These are phyloP conservation scores for Scenedesmus sp. DNA, from an alignment of 163 green algal genomes.

Conservation along the genomic window DNA sequence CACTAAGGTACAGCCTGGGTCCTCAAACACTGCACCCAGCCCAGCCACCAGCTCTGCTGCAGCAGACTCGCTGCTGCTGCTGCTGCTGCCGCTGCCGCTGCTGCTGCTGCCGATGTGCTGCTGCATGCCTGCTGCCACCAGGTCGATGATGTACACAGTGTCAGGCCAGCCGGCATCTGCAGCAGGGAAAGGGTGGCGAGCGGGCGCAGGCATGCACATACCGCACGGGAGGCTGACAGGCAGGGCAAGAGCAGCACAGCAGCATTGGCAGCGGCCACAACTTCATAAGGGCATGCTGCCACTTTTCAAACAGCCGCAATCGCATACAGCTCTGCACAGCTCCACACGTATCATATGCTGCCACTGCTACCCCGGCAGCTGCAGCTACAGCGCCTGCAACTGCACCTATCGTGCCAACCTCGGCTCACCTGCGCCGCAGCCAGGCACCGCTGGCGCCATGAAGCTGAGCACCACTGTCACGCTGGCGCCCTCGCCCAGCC, in stretches of 20 bases:
- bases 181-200: too few species aligned
- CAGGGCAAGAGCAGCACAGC: neutral
- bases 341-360: too few species aligned
- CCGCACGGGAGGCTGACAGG: too few species aligned
- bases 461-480: neutral
- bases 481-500: too few species aligned
- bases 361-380: too few species aligned
- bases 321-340: too few species aligned
- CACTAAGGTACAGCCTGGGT: neutral
- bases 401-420: too few species aligned
- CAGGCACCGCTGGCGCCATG: too few species aligned
- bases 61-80: neutral
- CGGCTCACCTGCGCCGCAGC: too few species aligned
- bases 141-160: conserved; percentile 27
- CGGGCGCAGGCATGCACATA: neutral
- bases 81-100: neutral
- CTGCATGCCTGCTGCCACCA: neutral
- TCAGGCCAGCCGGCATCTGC: neutral
- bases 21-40: neutral
- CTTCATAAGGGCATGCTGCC: neutral
- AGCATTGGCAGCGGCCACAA: neutral
- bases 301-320: too few species aligned
- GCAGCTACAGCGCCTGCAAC: too few species aligned
- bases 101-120: neutral
- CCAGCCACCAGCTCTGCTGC: neutral